Conservation (phyloP, 1,284 basidiomycete genomes). For the Leccinum griseonigrum region DNA sequence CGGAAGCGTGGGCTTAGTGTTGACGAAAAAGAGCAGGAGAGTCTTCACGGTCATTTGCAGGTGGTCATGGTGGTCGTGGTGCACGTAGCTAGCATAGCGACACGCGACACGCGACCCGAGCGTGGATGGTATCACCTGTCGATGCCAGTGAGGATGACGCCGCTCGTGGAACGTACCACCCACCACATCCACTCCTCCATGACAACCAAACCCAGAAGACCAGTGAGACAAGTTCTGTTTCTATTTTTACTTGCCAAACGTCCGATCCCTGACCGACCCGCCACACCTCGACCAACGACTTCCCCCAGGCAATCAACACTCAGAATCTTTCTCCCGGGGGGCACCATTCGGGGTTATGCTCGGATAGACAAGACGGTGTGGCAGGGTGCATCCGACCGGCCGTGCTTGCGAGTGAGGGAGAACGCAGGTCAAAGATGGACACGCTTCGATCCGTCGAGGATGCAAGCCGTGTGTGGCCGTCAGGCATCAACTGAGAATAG, state of each 20-base stretch:
- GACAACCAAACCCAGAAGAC: neutral
- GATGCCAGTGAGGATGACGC: no score
- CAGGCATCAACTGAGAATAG: conserved; percentile 29
- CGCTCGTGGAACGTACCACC: neutral
- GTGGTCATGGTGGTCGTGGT: no score
- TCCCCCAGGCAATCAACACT: conserved; percentile 76
- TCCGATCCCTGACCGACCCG: conserved; percentile 40
- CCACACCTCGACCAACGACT: conserved; percentile 79
- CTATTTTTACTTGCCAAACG: neutral
- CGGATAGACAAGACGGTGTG: conserved; percentile 63
- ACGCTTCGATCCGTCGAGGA: conserved; percentile 70
- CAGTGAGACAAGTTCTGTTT: neutral
- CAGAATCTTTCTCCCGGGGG: conserved; percentile 54
- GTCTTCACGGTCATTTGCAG: no score
- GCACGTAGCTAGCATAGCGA: no score
- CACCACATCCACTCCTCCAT: neutral
- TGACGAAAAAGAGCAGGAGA: no score
- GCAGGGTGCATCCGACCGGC: conserved; percentile 64
- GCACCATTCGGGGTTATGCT: conserved; percentile 27
- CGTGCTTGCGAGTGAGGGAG: conserved; percentile 41
- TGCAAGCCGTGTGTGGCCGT: conserved; percentile 48
- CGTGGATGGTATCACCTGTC: no score
- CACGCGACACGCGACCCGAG: no score
- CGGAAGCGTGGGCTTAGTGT: no score
- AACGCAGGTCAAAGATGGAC: conserved; percentile 64